Conservation (phyloP, 257 asterid genomes). For the Solanum raphanifolium region DNA sequence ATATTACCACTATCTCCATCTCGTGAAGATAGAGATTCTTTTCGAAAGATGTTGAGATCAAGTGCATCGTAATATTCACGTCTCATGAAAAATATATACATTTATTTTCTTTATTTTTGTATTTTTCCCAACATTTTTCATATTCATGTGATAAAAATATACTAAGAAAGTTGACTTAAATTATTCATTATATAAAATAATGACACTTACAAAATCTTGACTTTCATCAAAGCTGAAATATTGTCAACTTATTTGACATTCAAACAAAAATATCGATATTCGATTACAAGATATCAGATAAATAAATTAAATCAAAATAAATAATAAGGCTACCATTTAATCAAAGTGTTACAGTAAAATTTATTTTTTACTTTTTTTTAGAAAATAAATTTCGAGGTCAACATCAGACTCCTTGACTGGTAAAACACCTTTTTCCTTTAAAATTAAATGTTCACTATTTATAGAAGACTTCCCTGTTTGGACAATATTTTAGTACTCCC, state of each 20-base stretch:
- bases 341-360: background rate
- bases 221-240: background rate
- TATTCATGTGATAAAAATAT: background rate
- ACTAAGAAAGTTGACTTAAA: background rate
- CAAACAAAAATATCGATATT: background rate
- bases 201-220: background rate
- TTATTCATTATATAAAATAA: background rate
- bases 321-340: background rate
- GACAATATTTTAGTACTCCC: background rate
- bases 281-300: background rate
- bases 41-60: too few species aligned
- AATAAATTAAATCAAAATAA: too few species aligned
- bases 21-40: too few species aligned
- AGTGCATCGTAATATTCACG: background rate
- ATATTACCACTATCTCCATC: too few species aligned
- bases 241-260: background rate
- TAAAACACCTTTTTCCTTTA: background rate
- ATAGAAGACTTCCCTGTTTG: background rate
- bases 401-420: background rate
- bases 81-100: background rate
- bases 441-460: background rate
- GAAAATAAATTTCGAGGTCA: background rate
- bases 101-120: background rate
- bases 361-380: background rate
- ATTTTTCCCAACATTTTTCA: background rate